A percentile compares a stretch with the other conserved stretches of the same genome.
Conservation (phyloP, 306 rosid genomes). For the Trifolium pratense region DNA sequence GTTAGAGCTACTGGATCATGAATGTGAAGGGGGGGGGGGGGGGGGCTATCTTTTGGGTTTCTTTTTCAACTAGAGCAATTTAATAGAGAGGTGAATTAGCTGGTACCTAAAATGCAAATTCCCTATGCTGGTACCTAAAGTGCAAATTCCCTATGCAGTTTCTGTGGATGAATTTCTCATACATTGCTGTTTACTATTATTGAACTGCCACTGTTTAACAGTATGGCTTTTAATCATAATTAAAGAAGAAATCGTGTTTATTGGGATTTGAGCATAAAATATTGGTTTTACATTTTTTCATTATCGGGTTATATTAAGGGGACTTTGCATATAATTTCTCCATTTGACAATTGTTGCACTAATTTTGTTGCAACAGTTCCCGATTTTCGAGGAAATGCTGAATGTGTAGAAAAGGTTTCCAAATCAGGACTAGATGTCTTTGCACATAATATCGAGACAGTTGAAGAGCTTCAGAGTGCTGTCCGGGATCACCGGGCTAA, state of each 20-base stretch:
- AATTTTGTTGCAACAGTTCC: slow-evolving; percentile 69
- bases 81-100: slow-evolving; percentile 13
- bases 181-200: slow-evolving; percentile 19
- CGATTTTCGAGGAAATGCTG: slow-evolving; percentile 86
- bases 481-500: slow-evolving; percentile 95
- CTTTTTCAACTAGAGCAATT: slow-evolving; percentile 20
- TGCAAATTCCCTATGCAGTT: slow-evolving; percentile 3
- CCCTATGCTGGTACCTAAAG: slow-evolving; percentile 3
- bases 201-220: slow-evolving; percentile 2
- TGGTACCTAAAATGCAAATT: slow-evolving; percentile 15
- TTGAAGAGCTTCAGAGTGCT: slow-evolving; percentile 89
- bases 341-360: slow-evolving; percentile 23
- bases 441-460: slow-evolving; percentile 98
- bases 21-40: slow-evolving; percentile 34
- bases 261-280: slow-evolving; percentile 6
- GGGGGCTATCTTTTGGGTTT: slow-evolving; percentile 23
- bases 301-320: slow-evolving; percentile 6
- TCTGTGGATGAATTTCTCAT: slow-evolving; percentile 28
- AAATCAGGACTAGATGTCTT: slow-evolving; percentile 92
- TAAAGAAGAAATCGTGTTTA: not conserved
- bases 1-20: slow-evolving; percentile 26
- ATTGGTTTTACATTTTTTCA: slow-evolving; percentile 15
- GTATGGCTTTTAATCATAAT: slow-evolving; percentile 20
- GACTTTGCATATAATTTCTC: slow-evolving; percentile 22
- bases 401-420: slow-evolving; percentile 84